Base-by-base conservation (phyloP, 1,284 basidiomycete species). In the Stygiomarasmius scandens region DNA sequence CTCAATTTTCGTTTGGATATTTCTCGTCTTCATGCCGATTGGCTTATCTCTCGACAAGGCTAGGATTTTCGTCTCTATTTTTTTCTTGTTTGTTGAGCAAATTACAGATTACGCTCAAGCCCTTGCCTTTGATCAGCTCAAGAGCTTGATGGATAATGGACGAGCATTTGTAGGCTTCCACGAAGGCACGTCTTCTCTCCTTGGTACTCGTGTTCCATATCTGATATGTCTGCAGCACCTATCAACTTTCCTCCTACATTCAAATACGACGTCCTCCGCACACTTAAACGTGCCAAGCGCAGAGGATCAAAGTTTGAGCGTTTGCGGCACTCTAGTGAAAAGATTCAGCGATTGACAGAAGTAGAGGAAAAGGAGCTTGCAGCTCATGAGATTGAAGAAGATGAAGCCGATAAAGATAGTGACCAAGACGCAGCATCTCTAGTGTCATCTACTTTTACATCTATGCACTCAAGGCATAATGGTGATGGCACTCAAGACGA, bases 191-290 rank as follows among this genome's bases (percentile, higher is more conserved):
- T 41, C 16, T 16, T 41, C 16, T 19, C 38, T 4, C n/a, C 5
- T n/a, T 41, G 14, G 4, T 41, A 41, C 16, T 16, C 16, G 6
- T 12, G 16, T 16, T 41, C 16, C 5, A 8, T 14, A 34, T 34
- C 14, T 14, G 14, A 34, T 14, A 14, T 34, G 8, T 34, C 8
- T n/a, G n/a, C 38, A 41, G 38, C 79, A 0, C 72, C 75, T 0
- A 92, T 93, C 54, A 67, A 82, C 59, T 93, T 93, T 61, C 85
- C 90, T 4, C 91, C 91, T 0, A 93, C 92, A 0, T 93, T 93
- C 79, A 93, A 93, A 67, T 93, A 92, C 64, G 87, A 93, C 61
- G 89, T 93, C 10, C 69, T 81, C 49, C 81, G 82, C 41, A 78
- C 80, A 1, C 60, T 79, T 41, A 86, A 83, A 66, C 77, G 77